Conservation (phyloP, 768 basidiomycete species). For the Termitomyces sp. region DNA sequence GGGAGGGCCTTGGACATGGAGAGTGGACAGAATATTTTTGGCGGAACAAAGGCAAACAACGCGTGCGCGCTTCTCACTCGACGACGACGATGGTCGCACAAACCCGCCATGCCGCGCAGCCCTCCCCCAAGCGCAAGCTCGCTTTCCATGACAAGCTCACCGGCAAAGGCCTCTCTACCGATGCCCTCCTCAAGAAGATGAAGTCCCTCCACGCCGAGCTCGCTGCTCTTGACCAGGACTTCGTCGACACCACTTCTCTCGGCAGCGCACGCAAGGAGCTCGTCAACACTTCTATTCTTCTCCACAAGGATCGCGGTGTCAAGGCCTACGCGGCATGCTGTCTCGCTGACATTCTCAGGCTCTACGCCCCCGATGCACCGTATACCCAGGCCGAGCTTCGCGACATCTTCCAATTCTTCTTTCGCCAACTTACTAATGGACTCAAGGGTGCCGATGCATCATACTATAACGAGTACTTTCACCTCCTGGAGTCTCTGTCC, state of each 20-base stretch:
- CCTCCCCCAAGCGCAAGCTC: slow-evolving; percentile 56
- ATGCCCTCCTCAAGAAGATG: slow-evolving; percentile 82
- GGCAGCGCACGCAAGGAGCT: slow-evolving; percentile 70
- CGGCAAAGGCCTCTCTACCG: slow-evolving; percentile 72
- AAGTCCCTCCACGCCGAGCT: slow-evolving; percentile 75
- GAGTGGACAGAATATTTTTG: slow-evolving; percentile 5
- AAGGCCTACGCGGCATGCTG: slow-evolving; percentile 95
- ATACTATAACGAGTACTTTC: slow-evolving; percentile 91
- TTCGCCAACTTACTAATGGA: slow-evolving; percentile 72
- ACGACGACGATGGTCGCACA: slow-evolving; percentile 60
- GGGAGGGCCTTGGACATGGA: slow-evolving; percentile 33
- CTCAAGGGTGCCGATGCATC: slow-evolving; percentile 74
- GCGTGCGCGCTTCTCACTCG: slow-evolving; percentile 26
- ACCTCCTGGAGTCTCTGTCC: slow-evolving; percentile 89
- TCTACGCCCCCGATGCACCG: slow-evolving; percentile 96
- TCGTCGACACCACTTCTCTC: slow-evolving; percentile 72
- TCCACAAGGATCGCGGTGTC: slow-evolving; percentile 94
- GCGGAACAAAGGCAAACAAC: slow-evolving; percentile 37
- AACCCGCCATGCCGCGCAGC: slow-evolving; percentile 54
- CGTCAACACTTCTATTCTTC: slow-evolving; percentile 69
- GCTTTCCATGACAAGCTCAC: slow-evolving; percentile 79
- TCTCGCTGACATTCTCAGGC: slow-evolving; percentile 86
- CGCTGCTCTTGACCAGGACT: slow-evolving; percentile 82
- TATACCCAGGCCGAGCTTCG: slow-evolving; percentile 85
- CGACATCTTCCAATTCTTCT: slow-evolving; percentile 98